Percentiles rank a stretch among this genome's conserved stretches.
These are phyloP conservation scores for Iberis pinnata DNA, from an alignment of 345 rosid species.

Conservation along the genomic window DNA sequence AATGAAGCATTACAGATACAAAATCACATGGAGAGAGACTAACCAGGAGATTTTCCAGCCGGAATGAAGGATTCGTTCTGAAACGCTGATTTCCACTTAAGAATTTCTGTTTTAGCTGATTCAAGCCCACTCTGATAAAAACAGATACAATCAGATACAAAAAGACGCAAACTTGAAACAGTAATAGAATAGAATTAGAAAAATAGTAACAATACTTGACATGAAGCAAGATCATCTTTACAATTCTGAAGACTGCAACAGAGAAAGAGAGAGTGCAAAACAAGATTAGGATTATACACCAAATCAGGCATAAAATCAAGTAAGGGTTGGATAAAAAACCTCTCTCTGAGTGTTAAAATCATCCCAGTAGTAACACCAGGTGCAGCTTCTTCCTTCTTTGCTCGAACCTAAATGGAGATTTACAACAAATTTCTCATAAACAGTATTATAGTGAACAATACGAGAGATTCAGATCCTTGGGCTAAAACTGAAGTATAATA, in stretches of 20 bases:
- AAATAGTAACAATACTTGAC: conserved; percentile 51
- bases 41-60: conserved; percentile 69
- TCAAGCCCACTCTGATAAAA: conserved; percentile 58
- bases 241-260: conserved; percentile 71
- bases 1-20: conserved; percentile 5
- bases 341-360: conserved; percentile 85
- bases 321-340: conserved; percentile 36
- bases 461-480: neutral
- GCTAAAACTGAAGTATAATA: conserved; percentile 1
- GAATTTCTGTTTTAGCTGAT: conserved; percentile 67
- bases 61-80: conserved; percentile 62
- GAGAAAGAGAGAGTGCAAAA: neutral
- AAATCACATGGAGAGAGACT: conserved; percentile 25
- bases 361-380: conserved; percentile 69
- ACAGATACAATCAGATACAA: neutral
- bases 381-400: conserved; percentile 70
- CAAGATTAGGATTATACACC: neutral
- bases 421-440: neutral
- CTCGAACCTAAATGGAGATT: conserved; percentile 36
- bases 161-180: neutral
- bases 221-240: conserved; percentile 57
- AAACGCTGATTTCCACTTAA: conserved; percentile 82
- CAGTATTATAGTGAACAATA: neutral
- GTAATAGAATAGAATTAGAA: neutral
- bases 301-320: no score